These are phyloP conservation scores for peach (Prunus persica) DNA, from an alignment of 306 rosid species.

Conservation along the genomic window Prunus_persica_NCBIv2 NC_034016.1:2369001-2369500, in stretches of 20 bases:
- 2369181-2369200: constrained; percentile 79
- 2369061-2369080: no score
- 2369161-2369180: constrained; percentile 77
- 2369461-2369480: constrained; percentile 39
- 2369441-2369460: constrained; percentile 67
- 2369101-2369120: no score
- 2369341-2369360: constrained; percentile 54
- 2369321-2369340: background rate
- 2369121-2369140: background rate
- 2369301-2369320: background rate
- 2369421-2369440: constrained; percentile 81
- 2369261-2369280: constrained; percentile 44
- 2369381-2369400: constrained; percentile 51
- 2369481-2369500: background rate
- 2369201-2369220: constrained; percentile 91
- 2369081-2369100: background rate
- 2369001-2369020: no score
- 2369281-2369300: background rate
- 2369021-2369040: background rate
- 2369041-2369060: background rate
- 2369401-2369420: constrained; percentile 87
- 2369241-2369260: constrained; percentile 61
- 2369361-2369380: constrained; percentile 74
- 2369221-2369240: constrained; percentile 91
- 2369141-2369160: constrained; percentile 74